These are phyloP conservation scores for Polysphondylium violaceum DNA, from an alignment of 78 protist species.

Conservation along the genomic window DNA sequence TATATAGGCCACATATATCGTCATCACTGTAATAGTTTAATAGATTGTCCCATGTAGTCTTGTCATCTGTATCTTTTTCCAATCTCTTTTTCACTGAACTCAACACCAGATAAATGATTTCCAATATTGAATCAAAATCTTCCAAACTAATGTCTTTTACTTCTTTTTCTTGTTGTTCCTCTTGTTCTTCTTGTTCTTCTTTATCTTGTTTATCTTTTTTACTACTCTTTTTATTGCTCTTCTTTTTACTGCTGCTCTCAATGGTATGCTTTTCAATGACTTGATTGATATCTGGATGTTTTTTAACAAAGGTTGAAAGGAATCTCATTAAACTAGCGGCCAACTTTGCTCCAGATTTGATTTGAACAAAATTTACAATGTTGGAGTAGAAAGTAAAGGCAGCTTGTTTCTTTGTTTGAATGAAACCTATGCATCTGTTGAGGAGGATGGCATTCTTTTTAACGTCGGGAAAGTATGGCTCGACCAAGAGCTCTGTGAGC, in stretches of 20 bases:
- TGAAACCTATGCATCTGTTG: conserved; percentile 42
- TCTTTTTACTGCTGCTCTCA: neutral
- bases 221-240: neutral
- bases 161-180: conserved; percentile 18
- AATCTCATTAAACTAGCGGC: conserved; percentile 15
- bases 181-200: conserved; percentile 13
- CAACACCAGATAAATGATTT: conserved; percentile 24
- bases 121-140: conserved; percentile 45
- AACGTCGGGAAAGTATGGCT: conserved; percentile 52
- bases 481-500: conserved; percentile 44
- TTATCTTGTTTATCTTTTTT: neutral
- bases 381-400: conserved; percentile 54
- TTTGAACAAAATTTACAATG: conserved; percentile 23
- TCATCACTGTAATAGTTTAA: conserved; percentile 38
- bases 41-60: conserved; percentile 8
- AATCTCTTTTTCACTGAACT: conserved; percentile 18
- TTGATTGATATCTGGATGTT: neutral
- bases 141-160: neutral
- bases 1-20: neutral
- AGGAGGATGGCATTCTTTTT: neutral
- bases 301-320: neutral
- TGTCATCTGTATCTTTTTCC: neutral
- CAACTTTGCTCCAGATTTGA: neutral
- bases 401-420: conserved; percentile 26
- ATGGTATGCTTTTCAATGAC: too few species aligned